These are phyloP conservation scores for Babesia sp. DNA, from an alignment of 169 alveolate species.

Conservation along the genomic window DNA sequence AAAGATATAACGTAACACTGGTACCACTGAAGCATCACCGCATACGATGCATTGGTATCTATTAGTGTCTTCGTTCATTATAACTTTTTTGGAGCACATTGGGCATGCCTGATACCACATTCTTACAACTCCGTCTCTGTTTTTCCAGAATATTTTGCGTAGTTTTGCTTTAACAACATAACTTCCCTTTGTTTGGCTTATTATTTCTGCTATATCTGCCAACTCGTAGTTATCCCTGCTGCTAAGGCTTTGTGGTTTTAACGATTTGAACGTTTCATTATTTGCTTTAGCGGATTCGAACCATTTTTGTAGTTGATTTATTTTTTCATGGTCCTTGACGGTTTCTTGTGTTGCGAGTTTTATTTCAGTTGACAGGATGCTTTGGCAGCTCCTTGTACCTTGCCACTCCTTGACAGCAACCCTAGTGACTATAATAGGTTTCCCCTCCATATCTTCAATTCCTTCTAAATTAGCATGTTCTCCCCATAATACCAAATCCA, in stretches of 20 bases:
- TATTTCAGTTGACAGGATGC: slow-evolving; percentile 57
- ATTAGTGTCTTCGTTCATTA: slow-evolving; percentile 62
- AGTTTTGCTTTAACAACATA: slow-evolving; percentile 64
- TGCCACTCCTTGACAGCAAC: slow-evolving; percentile 75
- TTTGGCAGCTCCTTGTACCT: slow-evolving; percentile 70
- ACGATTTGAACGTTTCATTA: slow-evolving; percentile 66
- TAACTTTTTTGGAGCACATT: slow-evolving; percentile 71
- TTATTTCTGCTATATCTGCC: slow-evolving; percentile 35
- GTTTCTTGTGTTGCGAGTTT: slow-evolving; percentile 59
- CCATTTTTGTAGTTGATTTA: slow-evolving; percentile 66
- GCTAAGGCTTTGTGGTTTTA: slow-evolving; percentile 60
- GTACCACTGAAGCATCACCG: slow-evolving; percentile 69
- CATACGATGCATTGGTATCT: slow-evolving; percentile 70
- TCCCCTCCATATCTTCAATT: slow-evolving; percentile 58
- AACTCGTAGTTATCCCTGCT: slow-evolving; percentile 65
- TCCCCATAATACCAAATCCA: slow-evolving; percentile 75
- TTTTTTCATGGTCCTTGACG: slow-evolving; percentile 60
- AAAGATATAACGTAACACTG: slow-evolving; percentile 64
- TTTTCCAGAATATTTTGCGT: slow-evolving; percentile 73
- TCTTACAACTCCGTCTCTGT: slow-evolving; percentile 67
- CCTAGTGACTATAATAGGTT: slow-evolving; percentile 19
- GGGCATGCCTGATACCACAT: slow-evolving; percentile 76
- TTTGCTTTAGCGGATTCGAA: slow-evolving; percentile 48
- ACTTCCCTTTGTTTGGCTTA: slow-evolving; percentile 67
- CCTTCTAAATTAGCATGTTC: slow-evolving; percentile 44